Conservation (phyloP, 352 stramenopile species). For the Pythium plurisporium region DNA sequence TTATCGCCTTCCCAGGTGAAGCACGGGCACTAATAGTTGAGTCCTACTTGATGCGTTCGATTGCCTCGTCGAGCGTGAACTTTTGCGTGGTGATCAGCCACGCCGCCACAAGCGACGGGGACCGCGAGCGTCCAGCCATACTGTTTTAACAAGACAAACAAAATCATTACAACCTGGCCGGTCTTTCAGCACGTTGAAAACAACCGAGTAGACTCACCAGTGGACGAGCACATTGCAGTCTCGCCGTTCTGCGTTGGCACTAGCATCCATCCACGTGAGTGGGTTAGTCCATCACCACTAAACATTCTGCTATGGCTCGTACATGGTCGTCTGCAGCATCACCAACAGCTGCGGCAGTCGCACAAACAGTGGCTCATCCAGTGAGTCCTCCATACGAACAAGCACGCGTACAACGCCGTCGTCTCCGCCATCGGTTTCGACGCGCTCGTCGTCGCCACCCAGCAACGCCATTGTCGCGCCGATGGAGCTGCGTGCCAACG, state of each 20-base stretch:
- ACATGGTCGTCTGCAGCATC: constrained; percentile 34
- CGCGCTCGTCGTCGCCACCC: constrained; percentile 20
- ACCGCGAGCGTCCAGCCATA: constrained; percentile 61
- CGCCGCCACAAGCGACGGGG: constrained; percentile 42
- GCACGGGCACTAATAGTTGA: too few species aligned
- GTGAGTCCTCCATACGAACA: constrained; percentile 49
- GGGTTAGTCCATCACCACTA: too few species aligned
- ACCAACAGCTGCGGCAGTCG: constrained; percentile 40
- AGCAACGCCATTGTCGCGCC: constrained; percentile 42
- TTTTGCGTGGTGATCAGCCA: constrained; percentile 39
- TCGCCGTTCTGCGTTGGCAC: constrained; percentile 23
- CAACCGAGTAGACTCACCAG: constrained; percentile 31
- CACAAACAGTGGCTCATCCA: constrained; percentile 42
- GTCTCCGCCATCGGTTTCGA: constrained; percentile 2
- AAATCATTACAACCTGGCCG: background rate
- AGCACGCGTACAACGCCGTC: constrained; percentile 16
- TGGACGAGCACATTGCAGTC: constrained; percentile 65
- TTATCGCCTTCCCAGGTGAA: too few species aligned
- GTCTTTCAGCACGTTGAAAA: background rate
- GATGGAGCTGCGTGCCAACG: constrained; percentile 34
- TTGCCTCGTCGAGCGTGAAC: constrained; percentile 27
- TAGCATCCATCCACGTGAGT: constrained; percentile 7
- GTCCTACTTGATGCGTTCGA: constrained; percentile 47
- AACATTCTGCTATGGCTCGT: constrained; percentile 1
- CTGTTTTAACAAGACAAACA: constrained; percentile 29